Base-by-base conservation (phyloP, 176 grass and related monocot genomes). In the Puccinellia tenuiflora region DNA sequence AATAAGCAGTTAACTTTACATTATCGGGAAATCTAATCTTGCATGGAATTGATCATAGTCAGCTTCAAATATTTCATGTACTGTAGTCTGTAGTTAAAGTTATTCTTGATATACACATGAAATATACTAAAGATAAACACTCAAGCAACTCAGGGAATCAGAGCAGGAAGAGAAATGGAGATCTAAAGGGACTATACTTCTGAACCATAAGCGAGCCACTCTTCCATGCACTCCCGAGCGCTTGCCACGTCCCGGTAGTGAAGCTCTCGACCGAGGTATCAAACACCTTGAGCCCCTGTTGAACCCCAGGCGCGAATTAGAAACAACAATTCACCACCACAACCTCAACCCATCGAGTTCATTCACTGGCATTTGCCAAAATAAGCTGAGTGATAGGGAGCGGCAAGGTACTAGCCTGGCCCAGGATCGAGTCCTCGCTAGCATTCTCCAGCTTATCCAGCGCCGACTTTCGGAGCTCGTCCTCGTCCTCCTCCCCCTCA, bases 211-310 rank as follows among this genome's bases (percentile, higher is more conserved):
- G 74, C 1, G 96, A 88, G 65, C 96, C 84, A 68, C 89, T 94
- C 69, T 86, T 98, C 92, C 87, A 95, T 67, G 96, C 96, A 30
- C 72, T 93, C 33, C 93, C 96, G 7, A 98, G 83, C 10, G 91
- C 93, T 56, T 88, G 90, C 96, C 96, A 96, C 34, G 96, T 89
- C 54, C 93, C 93, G 4, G 87, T 86, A 3, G 96, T 83, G 75
- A 98, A 85, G 55, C 61, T 93, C 74, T 98, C 96, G 37, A 98
- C 87, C 29, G 96, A 98, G 75, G 26, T 98, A 81, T 98, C 96
- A 1, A 98, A 73, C 28, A 40, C 96, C 85, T 93, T 98, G 33
- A 98, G 85, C 12, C 96, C 96, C 96, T 98, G 87, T 25, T 91
- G 40, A 87, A 70, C 78, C 47, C 24, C 73, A 77, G 7, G 78